Evolutionary conservation across 805 yeast species (phyloP), one percentile per base, ranked within the genome.

Genomic region (Suhomyces sp.): DNA sequence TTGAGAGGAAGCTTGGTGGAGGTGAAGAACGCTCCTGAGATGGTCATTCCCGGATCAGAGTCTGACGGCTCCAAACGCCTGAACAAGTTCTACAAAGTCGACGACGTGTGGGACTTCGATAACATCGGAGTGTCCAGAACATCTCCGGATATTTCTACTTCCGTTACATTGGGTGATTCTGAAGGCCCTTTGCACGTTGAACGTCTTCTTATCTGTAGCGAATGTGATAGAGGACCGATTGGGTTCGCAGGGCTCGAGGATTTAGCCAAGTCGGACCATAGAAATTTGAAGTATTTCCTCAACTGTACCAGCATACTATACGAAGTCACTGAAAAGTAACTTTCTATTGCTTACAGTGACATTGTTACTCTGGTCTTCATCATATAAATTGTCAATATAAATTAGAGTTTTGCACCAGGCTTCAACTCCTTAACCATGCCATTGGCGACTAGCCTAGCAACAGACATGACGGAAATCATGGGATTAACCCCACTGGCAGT

Each of bases 31-130:
- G 60, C 73, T 2, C 77, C 78, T 0, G 48, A 56, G 36, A 69
- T 72, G 72, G 60, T 67, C 9, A 57, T 49, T 1, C 17, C 46
- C 3, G 44, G 52, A 0, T 46, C 45, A 8, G 58, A 22, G 22
- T 22, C n/a, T 35, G 46, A 45, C 29, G 5, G 13, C 31, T 4
- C 48, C 55, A 2, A 41, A 27, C 9, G 35, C 6, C 4, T n/a
- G 10, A 12, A 24, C 12, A 17, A 26, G 5, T 85, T 83, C 60
- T 72, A 76, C 44, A 60, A 71, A 27, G 70, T 86, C 1, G 61
- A 69, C 2, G 89, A 86, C 60, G 83, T 85, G 50, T 88, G 94
- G 94, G 88, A 82, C 57, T 88, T 88, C 60, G 92, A 88, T 57
- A 88, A 88, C 60, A 80, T 88, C 46, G 92, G 90, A 1, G 93